Evolutionary conservation across 306 rosid genomes (phyloP), one percentile per base, ranked within the genome.

Genomic region (Vachellia pachyceras): DNA sequence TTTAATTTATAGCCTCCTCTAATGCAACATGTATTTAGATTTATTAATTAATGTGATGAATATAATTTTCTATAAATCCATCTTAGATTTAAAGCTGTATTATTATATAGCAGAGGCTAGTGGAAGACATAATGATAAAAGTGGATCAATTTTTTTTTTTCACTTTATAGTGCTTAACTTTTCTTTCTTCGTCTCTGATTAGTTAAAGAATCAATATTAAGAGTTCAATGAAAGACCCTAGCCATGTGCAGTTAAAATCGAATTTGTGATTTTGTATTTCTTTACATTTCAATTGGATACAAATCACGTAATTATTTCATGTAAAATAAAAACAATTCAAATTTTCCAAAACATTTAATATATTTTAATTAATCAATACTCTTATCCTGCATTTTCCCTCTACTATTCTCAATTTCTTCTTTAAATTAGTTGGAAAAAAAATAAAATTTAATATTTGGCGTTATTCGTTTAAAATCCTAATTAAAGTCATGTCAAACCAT

Each of bases 111-210:
- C 9, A 18, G 52, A 40, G 73, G n/a, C 8, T 11, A 39, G 47
- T 67, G 72, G 72, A 20, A 67, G 49, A n/a, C 72, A 67, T 17
- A 40, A 68, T 68, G 25, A 68, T 68, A 41, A n/a, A 68, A 67
- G 72, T 18, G 72, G 72, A 18, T 39, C 47, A 10, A 52, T 40
- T n/a, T 41, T 6, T 10, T 10, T 41, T 6, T 10, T 10, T n/a
- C 17, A 40, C 10, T 68, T 4, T 10, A 20, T 40, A 10, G 18
- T 68, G 35, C 17, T 68, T 10, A 8, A 18, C 18, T 68, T 41
- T 66, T 37, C 71, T 66, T 37, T 66, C 25, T 14, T 66, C 46
- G 3, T 37, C 44, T 37, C 71, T 36, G 46, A 39, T 66, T 10
- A 15, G 3, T 7, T 18, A 10, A 37, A 66, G 37, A 37, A 15